Base-by-base conservation (phyloP, 2,329 filamentous ascomycete genomes). In the Ophiostoma ips region DNA sequence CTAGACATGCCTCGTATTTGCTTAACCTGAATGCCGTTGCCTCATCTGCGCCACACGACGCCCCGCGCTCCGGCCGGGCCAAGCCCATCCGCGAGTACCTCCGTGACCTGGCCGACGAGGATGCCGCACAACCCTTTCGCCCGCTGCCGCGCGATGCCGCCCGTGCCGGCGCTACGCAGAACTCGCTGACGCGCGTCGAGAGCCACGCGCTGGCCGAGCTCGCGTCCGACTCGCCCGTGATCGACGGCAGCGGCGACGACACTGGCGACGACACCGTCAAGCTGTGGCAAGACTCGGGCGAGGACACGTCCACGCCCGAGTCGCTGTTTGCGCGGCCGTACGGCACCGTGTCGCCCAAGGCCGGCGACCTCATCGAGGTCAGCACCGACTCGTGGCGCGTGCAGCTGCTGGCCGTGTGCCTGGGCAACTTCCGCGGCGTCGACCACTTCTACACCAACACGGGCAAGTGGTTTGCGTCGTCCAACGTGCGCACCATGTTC, bases 381-480 rank as follows among this genome's bases (percentile, higher is more conserved):
- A 52, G 53, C 36, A 53, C 56, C 3, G 52, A 58, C 28, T 52
- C 56, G 37, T 59, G 41, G 54, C 56, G 71, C 24, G 62, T 70
- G 18, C 69, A 71, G 5, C 54, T 75, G 15, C 63, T 79, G 41
- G 76, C 68, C 12, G 59, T 80, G 41, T 76, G 72, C 55, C 63
- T 80, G 8, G 75, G 75, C 13, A 68, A 63, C 49, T 68, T 73
- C 55, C 68, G 71, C 36, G 68, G 68, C 16, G 64, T 70, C 38
- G 66, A 76, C 55, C 73, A 78, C 58, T 77, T 72, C 58, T 78
- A 77, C 59, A 70, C 71, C 30, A 67, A 60, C 55, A 71, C 67
- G 15, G 76, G 75, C 54, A 71, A 69, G 56, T 71, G 69, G 64
- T 71, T 76, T 59, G 70, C 73, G 58, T 67, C 67, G 9, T 51